Base-by-base conservation (phyloP, 805 yeast species). In the Myxozyma melibiosi region DNA sequence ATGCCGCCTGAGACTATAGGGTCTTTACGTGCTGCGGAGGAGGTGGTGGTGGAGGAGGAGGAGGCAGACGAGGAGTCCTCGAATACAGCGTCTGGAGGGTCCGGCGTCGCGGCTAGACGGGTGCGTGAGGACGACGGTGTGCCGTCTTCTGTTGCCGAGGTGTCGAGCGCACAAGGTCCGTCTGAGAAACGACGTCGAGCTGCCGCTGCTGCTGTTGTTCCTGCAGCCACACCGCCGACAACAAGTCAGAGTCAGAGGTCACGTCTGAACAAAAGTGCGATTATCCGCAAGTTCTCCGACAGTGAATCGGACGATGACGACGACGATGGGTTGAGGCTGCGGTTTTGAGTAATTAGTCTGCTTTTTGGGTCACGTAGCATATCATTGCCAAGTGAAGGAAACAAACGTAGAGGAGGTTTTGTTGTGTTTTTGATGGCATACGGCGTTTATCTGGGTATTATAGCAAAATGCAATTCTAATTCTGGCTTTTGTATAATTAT, bases 291-390 rank as follows among this genome's bases (percentile, higher is more conserved):
- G 9, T 41, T 38, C 30, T 20, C 40, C 11, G 48, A 20, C n/a
- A 24, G 30, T 34, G 57, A 48, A 13, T 28, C 34, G 6, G 52
- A 50, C 34, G 54, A 35, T 20, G 50, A 51, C 11, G 42, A 38
- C 41, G 56, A 51, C 25, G 60, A 44, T 37, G 60, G 44, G 27
- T 18, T 55, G 37, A 30, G 48, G 41, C 50, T 55, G 34, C 48
- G 33, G 50, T 55, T 55, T 39, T 39, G 40, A 31, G 5, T 8
- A 11, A 34, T 4, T n/a, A n/a, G n/a, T n/a, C n/a, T n/a, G n/a
- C n/a, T n/a, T n/a, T n/a, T n/a, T n/a, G n/a, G n/a, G n/a, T n/a
- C n/a, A n/a, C n/a, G n/a, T n/a, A n/a, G n/a, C n/a, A n/a, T n/a
- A n/a, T n/a, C n/a, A n/a, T n/a, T n/a, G n/a, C n/a, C n/a, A n/a